Conservation (phyloP, 1,139 yeast genomes). For the Yarrowia galli region DNA sequence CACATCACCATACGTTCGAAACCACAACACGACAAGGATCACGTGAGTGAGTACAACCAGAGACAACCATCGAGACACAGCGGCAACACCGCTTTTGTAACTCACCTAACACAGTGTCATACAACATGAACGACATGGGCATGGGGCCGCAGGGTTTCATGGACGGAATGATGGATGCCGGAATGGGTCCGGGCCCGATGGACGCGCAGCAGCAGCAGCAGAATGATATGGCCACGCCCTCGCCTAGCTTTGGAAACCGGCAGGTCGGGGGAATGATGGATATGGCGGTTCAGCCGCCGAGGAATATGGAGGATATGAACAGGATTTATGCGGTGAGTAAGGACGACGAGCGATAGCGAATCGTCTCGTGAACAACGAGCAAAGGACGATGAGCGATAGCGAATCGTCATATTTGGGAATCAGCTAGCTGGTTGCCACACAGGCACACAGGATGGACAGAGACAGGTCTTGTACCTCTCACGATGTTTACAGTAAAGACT, state of each 20-base stretch:
- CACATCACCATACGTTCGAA: background rate
- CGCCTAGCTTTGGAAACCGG: constrained; percentile 23
- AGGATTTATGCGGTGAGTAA: constrained; percentile 34
- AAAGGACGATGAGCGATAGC: no score
- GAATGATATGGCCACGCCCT: constrained; percentile 27
- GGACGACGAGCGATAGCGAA: background rate
- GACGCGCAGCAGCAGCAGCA: no score
- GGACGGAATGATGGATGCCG: constrained; percentile 26
- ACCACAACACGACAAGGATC: background rate
- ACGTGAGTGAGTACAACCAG: constrained; percentile 8
- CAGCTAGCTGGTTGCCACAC: no score
- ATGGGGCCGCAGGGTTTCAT: constrained; percentile 35
- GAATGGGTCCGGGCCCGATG: constrained; percentile 5
- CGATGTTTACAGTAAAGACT: no score
- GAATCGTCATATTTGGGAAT: no score
- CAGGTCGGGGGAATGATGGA: constrained; percentile 22
- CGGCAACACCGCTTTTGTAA: no score
- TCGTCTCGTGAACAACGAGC: no score
- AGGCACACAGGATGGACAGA: no score
- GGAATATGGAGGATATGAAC: constrained; percentile 34
- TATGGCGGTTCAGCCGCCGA: constrained; percentile 20
- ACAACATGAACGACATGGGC: constrained; percentile 30
- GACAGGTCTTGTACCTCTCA: no score
- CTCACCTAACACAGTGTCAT: constrained; percentile 34
- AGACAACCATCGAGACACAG: no score